Evolutionary conservation across 2,329 filamentous ascomycete genomes (phyloP).

Genomic region (Escovopsis sp.): DNA sequence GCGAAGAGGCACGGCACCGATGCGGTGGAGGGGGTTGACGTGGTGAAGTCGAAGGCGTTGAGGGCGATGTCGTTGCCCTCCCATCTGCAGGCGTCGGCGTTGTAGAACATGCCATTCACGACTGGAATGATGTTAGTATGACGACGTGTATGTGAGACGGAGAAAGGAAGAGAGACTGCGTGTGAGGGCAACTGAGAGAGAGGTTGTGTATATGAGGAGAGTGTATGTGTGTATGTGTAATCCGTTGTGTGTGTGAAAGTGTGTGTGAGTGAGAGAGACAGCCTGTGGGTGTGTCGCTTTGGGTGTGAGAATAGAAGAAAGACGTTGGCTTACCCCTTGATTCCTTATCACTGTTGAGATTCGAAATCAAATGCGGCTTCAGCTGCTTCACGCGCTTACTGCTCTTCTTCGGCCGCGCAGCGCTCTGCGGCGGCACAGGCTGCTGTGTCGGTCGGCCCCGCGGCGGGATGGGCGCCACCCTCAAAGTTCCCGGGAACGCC

Average conservation of each 20-base stretch:
- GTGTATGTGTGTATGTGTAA: no score
- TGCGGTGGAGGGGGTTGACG: conserved; percentile 35
- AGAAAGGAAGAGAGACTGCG: no score
- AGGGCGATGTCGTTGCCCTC: conserved; percentile 90
- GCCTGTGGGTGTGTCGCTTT: no score
- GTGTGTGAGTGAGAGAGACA: no score
- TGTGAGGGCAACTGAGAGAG: no score
- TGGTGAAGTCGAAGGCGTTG: conserved; percentile 56
- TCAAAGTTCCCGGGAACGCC: conserved; percentile 35
- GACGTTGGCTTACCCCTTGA: conserved; percentile 53
- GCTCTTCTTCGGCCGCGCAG: conserved; percentile 38
- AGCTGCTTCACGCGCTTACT: conserved; percentile 44
- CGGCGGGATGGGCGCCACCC: conserved; percentile 36
- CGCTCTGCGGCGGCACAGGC: conserved; percentile 22
- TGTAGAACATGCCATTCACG: conserved; percentile 93
- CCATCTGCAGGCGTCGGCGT: conserved; percentile 74
- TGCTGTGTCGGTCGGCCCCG: conserved; percentile 31
- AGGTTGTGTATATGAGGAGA: no score
- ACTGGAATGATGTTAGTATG: conserved; percentile 34
- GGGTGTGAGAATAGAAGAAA: not conserved
- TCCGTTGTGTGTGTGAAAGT: no score
- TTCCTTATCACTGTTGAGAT: conserved; percentile 58
- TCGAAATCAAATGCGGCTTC: conserved; percentile 82
- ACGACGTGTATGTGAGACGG: no score
- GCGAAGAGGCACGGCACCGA: conserved; percentile 22